Base-by-base conservation (phyloP, 2,329 filamentous ascomycete species). In the Apiospora pterosperma region DNA sequence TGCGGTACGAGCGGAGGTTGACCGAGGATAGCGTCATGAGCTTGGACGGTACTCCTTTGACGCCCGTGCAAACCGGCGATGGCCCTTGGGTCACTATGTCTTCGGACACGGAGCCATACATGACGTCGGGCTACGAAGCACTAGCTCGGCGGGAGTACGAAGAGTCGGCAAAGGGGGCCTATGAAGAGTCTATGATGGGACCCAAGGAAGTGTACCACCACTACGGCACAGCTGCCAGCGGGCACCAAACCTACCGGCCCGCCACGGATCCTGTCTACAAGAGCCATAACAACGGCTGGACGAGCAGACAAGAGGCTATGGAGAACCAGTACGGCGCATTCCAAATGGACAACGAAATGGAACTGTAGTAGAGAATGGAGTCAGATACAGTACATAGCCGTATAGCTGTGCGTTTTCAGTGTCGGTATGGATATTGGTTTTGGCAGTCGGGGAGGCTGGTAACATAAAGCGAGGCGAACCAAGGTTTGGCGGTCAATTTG, bases 71-170 rank as follows among this genome's bases (percentile, higher is more conserved):
- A 73, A 79, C 79, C 3, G 76, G 77, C 10, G 83, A 88, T 65
- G 82, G 85, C 31, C 80, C 81, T 62, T 89, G 87, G 85, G 71
- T 80, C 59, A 74, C 74, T 64, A 69, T 71, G 34, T 74, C 78
- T 72, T 67, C 38, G 48, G 82, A 86, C 66, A 87, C 86, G 42
- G 92, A 96, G 76, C 93, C 93, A 0, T 97, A 97, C 77, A 96
- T 97, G 86, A 77, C 86, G 59, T 90, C 88, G 7, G 93, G 93
- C 16, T 97, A 97, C 74, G 90, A 92, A 71, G 82, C 87, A 72
- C 79, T 91, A 64, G 87, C 90, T 65, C 82, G 83, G 65, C 82
- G 87, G 63, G 89, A 92, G 72, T 87, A 89, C 67, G 84, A 90
- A 70, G 79, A 82, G 63, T 83, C 82, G 2, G 78, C 77, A 3